phyloP scores from a whole-genome alignment of 1,284 basidiomycete species.

The Caloboletus firmus region DNA sequence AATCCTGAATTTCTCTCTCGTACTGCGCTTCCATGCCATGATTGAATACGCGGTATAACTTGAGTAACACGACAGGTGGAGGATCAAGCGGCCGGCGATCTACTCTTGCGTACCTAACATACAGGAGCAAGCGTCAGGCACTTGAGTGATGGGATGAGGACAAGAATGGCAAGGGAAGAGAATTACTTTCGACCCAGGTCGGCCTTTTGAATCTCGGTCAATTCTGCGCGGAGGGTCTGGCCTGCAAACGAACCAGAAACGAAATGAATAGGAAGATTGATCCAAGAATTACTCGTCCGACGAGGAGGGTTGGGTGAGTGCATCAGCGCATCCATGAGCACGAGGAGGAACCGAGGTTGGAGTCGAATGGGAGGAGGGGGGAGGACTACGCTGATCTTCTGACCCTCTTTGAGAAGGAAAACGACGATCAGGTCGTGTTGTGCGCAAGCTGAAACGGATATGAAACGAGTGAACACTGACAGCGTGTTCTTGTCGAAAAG shows the following conservation, averaged over 20 bases:
- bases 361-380: background rate
- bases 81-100: conserved; percentile 65
- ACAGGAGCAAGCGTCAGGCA: conserved; percentile 2
- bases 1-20: conserved; percentile 47
- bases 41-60: conserved; percentile 47
- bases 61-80: conserved; percentile 58
- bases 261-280: conserved; percentile 52
- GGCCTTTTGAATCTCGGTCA: conserved; percentile 63
- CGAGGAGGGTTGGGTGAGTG: conserved; percentile 20
- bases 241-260: conserved; percentile 59
- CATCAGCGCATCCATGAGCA: conserved; percentile 25
- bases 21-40: conserved; percentile 39
- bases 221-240: conserved; percentile 55
- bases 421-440: conserved; percentile 20
- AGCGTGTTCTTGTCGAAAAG: conserved; percentile 1
- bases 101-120: conserved; percentile 54
- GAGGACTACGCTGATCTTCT: conserved; percentile 10
- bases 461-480: background rate
- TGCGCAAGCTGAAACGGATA: conserved; percentile 10
- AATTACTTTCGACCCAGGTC: conserved; percentile 63
- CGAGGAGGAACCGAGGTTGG: background rate
- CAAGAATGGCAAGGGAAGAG: background rate
- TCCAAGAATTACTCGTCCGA: conserved; percentile 32
- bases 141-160: background rate
- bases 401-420: background rate